These are phyloP conservation scores for Pterulicium gracile DNA, from an alignment of 1,284 basidiomycete species.

Conservation along the genomic window DNA sequence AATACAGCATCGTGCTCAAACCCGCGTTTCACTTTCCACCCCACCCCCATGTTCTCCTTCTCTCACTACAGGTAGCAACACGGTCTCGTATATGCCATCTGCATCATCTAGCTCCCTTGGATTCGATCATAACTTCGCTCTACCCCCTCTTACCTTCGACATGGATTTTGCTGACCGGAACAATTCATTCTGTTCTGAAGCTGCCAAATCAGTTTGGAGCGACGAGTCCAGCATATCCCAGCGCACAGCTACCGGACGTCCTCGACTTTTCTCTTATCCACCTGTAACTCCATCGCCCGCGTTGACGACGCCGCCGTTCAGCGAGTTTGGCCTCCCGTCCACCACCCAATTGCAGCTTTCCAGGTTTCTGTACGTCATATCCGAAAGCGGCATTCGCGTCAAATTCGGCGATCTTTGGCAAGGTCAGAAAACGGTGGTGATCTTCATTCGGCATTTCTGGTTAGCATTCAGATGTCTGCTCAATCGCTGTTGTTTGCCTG, in stretches of 20 bases:
- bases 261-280: background rate
- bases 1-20: too few species aligned
- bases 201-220: background rate
- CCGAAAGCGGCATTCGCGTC: constrained; percentile 47
- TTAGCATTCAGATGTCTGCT: too few species aligned
- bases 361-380: constrained; percentile 40
- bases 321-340: constrained; percentile 17
- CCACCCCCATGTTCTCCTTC: too few species aligned
- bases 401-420: constrained; percentile 56
- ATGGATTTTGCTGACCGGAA: background rate
- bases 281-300: background rate
- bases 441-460: constrained; percentile 55
- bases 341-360: constrained; percentile 41
- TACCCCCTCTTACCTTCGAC: background rate
- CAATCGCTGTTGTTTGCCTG: background rate
- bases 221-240: background rate
- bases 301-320: background rate
- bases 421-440: constrained; percentile 49
- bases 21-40: too few species aligned
- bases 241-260: background rate
- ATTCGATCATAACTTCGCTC: background rate
- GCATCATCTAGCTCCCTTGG: too few species aligned
- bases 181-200: background rate
- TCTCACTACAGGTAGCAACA: too few species aligned
- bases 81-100: too few species aligned